phyloP scores from a whole-genome alignment of 2,329 filamentous ascomycete species.

The Penicillium sp. region DNA sequence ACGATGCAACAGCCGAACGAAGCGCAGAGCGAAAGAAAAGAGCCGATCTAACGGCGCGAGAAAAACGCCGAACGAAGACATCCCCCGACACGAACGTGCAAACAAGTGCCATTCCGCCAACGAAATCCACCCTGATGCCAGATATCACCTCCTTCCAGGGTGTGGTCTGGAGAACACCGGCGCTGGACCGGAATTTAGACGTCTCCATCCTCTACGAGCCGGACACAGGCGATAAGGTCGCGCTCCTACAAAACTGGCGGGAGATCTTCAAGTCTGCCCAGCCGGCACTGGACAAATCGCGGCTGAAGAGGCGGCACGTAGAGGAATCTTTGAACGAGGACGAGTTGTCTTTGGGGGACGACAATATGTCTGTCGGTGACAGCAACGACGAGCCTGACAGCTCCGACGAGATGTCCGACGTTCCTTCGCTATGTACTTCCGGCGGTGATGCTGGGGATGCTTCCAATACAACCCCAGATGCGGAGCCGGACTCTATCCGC shows the following conservation, averaged over 20 bases:
- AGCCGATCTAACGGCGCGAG: slow-evolving; percentile 9
- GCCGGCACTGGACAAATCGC: slow-evolving; percentile 28
- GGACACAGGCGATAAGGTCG: slow-evolving; percentile 42
- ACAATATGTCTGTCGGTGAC: neutral
- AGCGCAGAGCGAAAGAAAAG: slow-evolving; percentile 16
- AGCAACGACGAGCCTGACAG: slow-evolving; percentile 12
- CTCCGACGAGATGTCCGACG: slow-evolving; percentile 22
- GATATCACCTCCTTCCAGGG: slow-evolving; percentile 37
- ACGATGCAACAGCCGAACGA: slow-evolving; percentile 37
- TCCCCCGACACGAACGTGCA: slow-evolving; percentile 1
- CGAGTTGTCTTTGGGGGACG: slow-evolving; percentile 4
- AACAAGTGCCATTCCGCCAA: slow-evolving; percentile 1
- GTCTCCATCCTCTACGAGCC: slow-evolving; percentile 34
- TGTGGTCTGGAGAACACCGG: slow-evolving; percentile 40
- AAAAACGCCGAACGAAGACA: slow-evolving; percentile 19
- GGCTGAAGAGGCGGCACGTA: slow-evolving; percentile 16
- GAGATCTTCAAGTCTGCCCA: slow-evolving; percentile 42
- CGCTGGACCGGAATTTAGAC: slow-evolving; percentile 24
- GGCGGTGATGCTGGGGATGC: slow-evolving; percentile 19
- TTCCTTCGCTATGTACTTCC: slow-evolving; percentile 12
- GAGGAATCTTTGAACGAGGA: neutral
- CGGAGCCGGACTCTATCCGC: slow-evolving; percentile 5
- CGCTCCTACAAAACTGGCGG: slow-evolving; percentile 47
- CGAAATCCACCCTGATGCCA: slow-evolving; percentile 14
- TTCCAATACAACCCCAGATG: slow-evolving; percentile 23